phyloP scores from a whole-genome alignment of 2,329 filamentous ascomycete species.

The Cladobotryum mycophilum region DNA sequence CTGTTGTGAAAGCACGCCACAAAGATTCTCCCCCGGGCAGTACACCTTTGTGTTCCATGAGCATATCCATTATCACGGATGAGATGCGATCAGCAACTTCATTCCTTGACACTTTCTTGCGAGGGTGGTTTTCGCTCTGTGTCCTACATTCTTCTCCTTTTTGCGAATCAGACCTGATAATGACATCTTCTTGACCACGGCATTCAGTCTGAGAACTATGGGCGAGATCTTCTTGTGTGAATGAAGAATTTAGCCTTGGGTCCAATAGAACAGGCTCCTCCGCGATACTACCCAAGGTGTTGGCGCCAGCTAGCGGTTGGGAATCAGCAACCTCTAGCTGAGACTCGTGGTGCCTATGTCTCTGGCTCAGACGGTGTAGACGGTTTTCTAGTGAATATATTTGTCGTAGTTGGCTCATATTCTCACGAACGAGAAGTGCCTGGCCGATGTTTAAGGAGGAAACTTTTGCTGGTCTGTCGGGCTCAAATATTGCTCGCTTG shows the following conservation, averaged over 20 bases:
- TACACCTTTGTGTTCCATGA: constrained; percentile 34
- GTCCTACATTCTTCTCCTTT: not conserved
- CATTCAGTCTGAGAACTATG: too few relatives aligned
- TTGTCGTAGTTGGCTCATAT: not conserved
- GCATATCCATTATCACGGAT: constrained; percentile 22
- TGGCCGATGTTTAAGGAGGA: not conserved
- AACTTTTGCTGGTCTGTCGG: not conserved
- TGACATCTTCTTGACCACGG: not conserved
- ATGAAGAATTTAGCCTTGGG: not conserved
- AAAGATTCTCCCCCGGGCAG: constrained; percentile 46
- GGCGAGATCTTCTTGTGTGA: too few relatives aligned
- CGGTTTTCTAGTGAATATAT: constrained; percentile 1
- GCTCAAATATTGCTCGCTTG: not conserved
- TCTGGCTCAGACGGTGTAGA: not conserved
- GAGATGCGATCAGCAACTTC: constrained; percentile 16
- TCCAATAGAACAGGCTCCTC: not conserved
- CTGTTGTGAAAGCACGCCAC: constrained; percentile 40
- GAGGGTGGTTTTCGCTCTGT: not conserved
- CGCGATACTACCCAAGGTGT: not conserved
- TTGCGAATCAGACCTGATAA: not conserved
- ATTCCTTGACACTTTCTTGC: not conserved
- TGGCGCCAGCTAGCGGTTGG: not conserved
- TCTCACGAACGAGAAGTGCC: not conserved
- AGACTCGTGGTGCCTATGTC: not conserved
- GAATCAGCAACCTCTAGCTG: not conserved